Base-by-base conservation (phyloP, 306 rosid genomes). In the Trifolium repens region DNA sequence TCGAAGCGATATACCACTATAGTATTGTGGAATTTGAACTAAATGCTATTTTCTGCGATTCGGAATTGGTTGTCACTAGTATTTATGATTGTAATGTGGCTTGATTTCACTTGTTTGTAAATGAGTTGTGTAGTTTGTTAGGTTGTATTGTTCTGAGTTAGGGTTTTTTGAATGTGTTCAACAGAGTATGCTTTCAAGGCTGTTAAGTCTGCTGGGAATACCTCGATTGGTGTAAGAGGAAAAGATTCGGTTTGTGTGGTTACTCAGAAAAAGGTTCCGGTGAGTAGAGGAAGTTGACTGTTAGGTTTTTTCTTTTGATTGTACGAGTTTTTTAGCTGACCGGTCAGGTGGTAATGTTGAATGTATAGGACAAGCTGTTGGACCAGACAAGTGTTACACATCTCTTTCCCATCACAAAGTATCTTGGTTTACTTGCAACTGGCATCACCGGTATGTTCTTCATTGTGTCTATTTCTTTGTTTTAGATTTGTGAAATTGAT, bases 261-360 rank as follows among this genome's bases (percentile, higher is more conserved):
- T 82, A 94, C 98, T 64, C 98, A 94, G 85, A 94, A 94, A 74
- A 94, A 94, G 83, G 98, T 94, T 75, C 97, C 98, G 70, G 98
- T 94, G 82, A 85, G 98, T 86, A 63, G 60, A 2, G 14, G 30
- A 49, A 19, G 16, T 74, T 62, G 54, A 67, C 43, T 64, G 14
- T 57, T 24, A 44, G 54, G n/a, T 10, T 67, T 53, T 79, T 49
- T 68, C 17, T 11, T 58, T 61, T 77, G 24, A 19, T 44, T 11
- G 1, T 24, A 60, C 27, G 26, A 11, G 60, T 67, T 16, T 76
- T 37, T 71, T 15, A 73, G 62, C 11, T 4, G 49, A 64, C 4
- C 62, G 50, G 54, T 54, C 58, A 69, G 7, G 17, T 79, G 64
- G 1, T 70, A 54, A 58, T 75, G 78, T 77, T 35, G 46, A 5